A percentile compares a stretch with the other conserved stretches of the same genome.
Conservation (phyloP, 164 flowering plant genomes). For the Vitis labrusca region DNA sequence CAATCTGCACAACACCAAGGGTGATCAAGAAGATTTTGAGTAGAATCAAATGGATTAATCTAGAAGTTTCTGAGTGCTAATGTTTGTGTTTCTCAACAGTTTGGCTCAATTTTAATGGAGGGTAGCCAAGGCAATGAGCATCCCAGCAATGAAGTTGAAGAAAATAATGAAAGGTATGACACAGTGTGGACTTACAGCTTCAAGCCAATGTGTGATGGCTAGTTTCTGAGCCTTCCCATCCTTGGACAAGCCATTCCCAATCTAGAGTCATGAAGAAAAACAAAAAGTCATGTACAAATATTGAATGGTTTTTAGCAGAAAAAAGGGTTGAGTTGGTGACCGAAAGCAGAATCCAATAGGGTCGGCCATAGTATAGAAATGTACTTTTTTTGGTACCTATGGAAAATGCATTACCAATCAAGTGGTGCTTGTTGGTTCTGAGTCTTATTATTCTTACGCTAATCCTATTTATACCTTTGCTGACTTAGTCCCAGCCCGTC, state of each 20-base stretch:
- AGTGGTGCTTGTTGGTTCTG: no score
- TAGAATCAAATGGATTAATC: not conserved
- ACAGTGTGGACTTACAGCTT: conserved; percentile 54
- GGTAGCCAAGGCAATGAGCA: no score
- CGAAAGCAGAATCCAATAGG: not conserved
- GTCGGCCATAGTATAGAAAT: no score
- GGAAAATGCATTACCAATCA: no score
- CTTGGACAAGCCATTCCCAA: conserved; percentile 76
- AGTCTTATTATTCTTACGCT: no score
- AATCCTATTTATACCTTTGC: conserved; percentile 46
- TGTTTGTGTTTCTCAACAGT: no score
- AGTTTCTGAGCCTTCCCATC: conserved; percentile 75
- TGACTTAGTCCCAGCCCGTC: conserved; percentile 49
- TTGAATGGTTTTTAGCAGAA: no score
- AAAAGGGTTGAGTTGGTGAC: no score
- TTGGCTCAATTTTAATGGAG: no score
- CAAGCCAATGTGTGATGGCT: conserved; percentile 83
- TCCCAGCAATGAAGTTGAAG: not conserved
- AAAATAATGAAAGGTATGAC: not conserved
- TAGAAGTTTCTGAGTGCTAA: not conserved
- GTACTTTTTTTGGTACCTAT: no score
- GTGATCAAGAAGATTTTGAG: no score
- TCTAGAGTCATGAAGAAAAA: conserved; percentile 28
- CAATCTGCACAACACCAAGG: conserved; percentile 43
- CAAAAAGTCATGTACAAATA: no score